phyloP scores from a whole-genome alignment of 2,329 filamentous ascomycete species.

The Pestalotiopsis sp. region DNA sequence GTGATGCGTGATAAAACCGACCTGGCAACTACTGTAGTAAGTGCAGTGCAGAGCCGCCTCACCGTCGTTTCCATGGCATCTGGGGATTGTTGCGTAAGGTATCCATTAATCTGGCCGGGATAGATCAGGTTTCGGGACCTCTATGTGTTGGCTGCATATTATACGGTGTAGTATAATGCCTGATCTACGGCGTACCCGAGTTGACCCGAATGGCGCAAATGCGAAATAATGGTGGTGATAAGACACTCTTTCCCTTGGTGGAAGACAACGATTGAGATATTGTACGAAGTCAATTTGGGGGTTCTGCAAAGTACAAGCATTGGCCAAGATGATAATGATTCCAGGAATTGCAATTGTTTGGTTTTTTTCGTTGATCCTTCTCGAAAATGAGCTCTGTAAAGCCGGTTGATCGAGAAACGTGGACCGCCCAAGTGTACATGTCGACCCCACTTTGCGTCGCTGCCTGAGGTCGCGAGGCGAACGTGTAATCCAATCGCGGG shows the following conservation, averaged over 20 bases:
- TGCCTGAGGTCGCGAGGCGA: neutral
- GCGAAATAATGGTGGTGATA: neutral
- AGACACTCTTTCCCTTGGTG: neutral
- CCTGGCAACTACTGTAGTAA: too few relatives aligned
- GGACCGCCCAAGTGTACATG: neutral
- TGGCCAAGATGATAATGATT: neutral
- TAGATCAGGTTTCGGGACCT: neutral
- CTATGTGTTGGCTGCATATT: neutral
- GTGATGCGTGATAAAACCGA: too few relatives aligned
- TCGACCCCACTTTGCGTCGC: neutral
- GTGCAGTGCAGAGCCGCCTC: too few relatives aligned
- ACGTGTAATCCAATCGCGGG: neutral
- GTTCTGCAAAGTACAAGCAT: too few relatives aligned
- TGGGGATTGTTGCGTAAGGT: neutral
- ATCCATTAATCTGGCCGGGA: neutral
- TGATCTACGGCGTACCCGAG: neutral
- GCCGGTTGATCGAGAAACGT: neutral
- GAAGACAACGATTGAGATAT: neutral
- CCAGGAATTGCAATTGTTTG: neutral
- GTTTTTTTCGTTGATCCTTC: neutral
- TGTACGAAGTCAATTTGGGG: too few relatives aligned
- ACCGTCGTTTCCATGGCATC: neutral
- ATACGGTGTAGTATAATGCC: neutral
- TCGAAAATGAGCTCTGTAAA: neutral
- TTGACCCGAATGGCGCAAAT: neutral